Evolutionary conservation across 306 rosid genomes (phyloP), one percentile per base, ranked within the genome.

Genomic region (Sphenostylis stenocarpa): DNA sequence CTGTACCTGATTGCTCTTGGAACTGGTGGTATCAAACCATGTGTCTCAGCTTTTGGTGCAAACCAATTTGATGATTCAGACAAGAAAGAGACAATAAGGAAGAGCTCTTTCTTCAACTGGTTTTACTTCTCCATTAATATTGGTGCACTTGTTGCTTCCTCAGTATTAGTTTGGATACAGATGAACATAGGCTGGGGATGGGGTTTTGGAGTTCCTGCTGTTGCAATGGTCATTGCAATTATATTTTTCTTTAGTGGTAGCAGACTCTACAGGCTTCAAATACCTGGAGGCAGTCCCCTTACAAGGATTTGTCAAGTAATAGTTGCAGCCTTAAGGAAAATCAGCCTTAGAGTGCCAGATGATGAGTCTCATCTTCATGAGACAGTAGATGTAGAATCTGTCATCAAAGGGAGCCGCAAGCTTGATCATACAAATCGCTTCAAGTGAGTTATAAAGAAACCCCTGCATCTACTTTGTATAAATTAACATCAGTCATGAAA

Each of bases 151-250:
- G 15, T 88, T 52, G 96, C 98, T 65, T 88, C 97, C 24, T 85
- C 97, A 1, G 86, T 93, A 24, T 81, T 93, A 70, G 97, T 91
- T 52, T 93, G 90, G 88, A 86, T 90, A 38, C 98, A 93, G 56
- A 90, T 85, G 91, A 87, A 91, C 55, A 91, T 91, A 16, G 94
- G 97, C 3, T 93, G 98, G 98, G 93, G 85, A 65, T 91, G 93
- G 98, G 97, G 98, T 17, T 93, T 93, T 72, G 98, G 97, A 62
- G 51, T 90, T 77, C 98, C 97, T 5, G 92, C 96, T 14, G 93
- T 87, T 39, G 91, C 97, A 33, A 93, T 91, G 97, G 82, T 74
- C 53, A 24, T 88, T 36, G 97, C 96, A 6, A 82, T 91, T 65
- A 69, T 83, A 60, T 90, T 69, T 76, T 93, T 88, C 81, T 90